phyloP scores from a whole-genome alignment of 352 stramenopile species.

The Phytopythium sindhum region DNA sequence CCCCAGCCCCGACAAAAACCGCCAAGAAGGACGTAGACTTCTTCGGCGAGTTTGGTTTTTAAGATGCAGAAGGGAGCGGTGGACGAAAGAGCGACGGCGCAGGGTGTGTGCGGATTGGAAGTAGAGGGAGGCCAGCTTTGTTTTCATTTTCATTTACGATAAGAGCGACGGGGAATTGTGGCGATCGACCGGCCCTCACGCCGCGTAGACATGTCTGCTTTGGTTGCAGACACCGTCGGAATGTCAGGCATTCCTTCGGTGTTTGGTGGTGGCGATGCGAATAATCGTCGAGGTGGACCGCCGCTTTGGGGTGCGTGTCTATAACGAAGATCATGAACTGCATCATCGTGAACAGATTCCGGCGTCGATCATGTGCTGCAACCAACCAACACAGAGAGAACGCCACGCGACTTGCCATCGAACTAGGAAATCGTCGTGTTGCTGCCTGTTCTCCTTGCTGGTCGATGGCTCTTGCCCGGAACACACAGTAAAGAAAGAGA shows the following conservation, averaged over 20 bases:
- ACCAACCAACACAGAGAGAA: neutral
- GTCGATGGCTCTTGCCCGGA: neutral
- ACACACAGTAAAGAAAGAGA: neutral
- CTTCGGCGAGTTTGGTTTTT: slow-evolving; percentile 82
- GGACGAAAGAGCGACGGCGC: neutral
- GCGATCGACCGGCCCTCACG: no score
- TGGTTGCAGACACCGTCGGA: neutral
- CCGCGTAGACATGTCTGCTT: neutral
- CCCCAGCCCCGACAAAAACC: slow-evolving; percentile 26
- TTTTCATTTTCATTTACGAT: slow-evolving; percentile 6
- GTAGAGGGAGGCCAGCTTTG: neutral
- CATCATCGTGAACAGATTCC: no score
- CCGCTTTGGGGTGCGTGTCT: no score
- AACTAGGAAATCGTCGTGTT: neutral
- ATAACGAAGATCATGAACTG: no score
- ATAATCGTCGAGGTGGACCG: no score
- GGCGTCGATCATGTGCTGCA: no score
- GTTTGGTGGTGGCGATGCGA: no score
- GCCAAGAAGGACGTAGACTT: slow-evolving; percentile 85
- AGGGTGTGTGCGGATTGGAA: neutral
- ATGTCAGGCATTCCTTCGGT: neutral
- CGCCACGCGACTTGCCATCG: neutral
- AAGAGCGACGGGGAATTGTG: neutral
- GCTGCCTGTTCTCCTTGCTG: neutral
- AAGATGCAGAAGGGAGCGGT: slow-evolving; percentile 10